phyloP scores from a whole-genome alignment of 2,329 filamentous ascomycete genomes.

The Daldinia eschscholtzii region DNA sequence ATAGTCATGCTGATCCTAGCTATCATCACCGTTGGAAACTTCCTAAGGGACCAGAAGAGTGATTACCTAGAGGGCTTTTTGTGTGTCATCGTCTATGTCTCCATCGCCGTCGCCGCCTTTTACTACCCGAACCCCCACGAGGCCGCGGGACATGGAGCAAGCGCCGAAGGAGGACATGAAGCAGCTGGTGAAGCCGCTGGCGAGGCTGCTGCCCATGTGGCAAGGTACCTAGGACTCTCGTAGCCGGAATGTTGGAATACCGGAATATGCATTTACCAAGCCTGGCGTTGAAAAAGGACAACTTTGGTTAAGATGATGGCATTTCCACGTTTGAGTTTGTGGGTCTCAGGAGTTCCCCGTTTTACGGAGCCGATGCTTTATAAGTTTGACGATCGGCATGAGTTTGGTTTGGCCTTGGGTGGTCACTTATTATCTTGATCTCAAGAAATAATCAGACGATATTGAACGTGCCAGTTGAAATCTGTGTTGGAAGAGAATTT shows the following conservation, averaged over 20 bases:
- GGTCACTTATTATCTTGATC: background rate
- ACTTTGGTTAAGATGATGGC: conserved; percentile 25
- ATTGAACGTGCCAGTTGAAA: background rate
- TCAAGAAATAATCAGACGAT: background rate
- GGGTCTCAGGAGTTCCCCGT: conserved; percentile 18
- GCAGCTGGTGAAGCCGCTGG: conserved; percentile 11
- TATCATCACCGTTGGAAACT: conserved; percentile 88
- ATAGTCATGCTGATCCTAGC: conserved; percentile 83
- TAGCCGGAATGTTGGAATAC: background rate
- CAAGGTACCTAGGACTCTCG: conserved; percentile 22
- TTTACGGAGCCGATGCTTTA: conserved; percentile 16
- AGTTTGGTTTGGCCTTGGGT: conserved; percentile 9
- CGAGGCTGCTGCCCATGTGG: conserved; percentile 14
- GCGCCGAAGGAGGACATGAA: conserved; percentile 2
- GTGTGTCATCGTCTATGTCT: conserved; percentile 76
- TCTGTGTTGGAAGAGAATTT: background rate
- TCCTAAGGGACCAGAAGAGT: conserved; percentile 87
- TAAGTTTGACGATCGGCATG: conserved; percentile 24
- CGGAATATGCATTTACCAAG: conserved; percentile 27
- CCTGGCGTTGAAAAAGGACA: conserved; percentile 35
- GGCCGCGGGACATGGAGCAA: conserved; percentile 57
- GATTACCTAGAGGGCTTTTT: conserved; percentile 91
- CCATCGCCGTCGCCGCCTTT: conserved; percentile 70
- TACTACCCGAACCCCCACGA: conserved; percentile 73
- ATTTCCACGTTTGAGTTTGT: conserved; percentile 18